Percentiles rank a stretch among this genome's conserved stretches.
Conservation (phyloP, 306 rosid species). For the Casuarina cunninghamiana region DNA sequence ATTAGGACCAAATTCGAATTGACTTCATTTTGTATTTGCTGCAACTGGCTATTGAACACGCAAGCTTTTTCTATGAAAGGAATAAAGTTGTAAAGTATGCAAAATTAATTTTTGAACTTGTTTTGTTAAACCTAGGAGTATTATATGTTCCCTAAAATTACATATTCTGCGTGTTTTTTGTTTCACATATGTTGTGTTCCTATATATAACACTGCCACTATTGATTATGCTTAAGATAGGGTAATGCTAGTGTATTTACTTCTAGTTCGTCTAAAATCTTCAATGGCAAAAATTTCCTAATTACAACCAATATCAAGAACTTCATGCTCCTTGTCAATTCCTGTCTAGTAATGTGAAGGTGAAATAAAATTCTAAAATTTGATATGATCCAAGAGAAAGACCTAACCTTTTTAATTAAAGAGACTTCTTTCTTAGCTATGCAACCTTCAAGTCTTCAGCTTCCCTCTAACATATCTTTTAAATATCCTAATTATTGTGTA, state of each 20-base stretch:
- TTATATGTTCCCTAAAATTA: no score
- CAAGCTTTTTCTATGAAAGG: no score
- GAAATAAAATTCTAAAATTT: background rate
- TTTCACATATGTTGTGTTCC: no score
- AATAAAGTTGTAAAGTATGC: no score
- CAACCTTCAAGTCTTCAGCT: slow-evolving; percentile 71
- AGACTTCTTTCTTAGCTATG: slow-evolving; percentile 73
- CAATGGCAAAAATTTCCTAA: slow-evolving; percentile 90
- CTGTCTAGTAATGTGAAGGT: slow-evolving; percentile 45
- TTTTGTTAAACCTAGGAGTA: no score
- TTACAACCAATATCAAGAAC: slow-evolving; percentile 88
- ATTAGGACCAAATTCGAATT: background rate
- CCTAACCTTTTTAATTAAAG: slow-evolving; percentile 61
- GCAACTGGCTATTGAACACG: slow-evolving; percentile 46
- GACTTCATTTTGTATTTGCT: no score
- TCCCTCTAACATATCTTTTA: slow-evolving; percentile 33
- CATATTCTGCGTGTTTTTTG: no score
- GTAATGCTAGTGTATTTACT: slow-evolving; percentile 90
- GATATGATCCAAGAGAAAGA: background rate
- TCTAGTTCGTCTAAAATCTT: slow-evolving; percentile 72
- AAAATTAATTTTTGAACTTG: no score
- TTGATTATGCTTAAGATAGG: slow-evolving; percentile 69
- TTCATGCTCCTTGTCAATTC: slow-evolving; percentile 63
- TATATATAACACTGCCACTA: slow-evolving; percentile 34
- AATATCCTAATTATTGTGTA: no score